Evolutionary conservation across 2,329 filamentous ascomycete species (phyloP).

Genomic region (Fusarium sp.): DNA sequence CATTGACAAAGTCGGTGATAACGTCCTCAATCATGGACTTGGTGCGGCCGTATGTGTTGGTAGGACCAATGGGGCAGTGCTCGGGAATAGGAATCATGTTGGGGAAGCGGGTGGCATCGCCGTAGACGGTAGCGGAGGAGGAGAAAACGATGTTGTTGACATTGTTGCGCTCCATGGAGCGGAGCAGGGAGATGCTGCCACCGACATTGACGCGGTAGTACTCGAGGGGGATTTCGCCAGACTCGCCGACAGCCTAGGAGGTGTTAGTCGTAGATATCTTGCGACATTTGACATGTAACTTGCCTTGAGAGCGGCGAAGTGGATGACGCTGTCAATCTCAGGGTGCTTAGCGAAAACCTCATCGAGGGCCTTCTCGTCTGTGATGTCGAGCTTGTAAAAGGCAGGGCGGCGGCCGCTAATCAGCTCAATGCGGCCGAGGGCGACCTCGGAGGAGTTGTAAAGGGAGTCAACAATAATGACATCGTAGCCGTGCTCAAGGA

Average conservation of each 20-base stretch:
- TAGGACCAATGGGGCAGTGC: conserved; percentile 93
- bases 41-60: conserved; percentile 97
- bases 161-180: conserved; percentile 88
- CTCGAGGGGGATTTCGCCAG: conserved; percentile 90
- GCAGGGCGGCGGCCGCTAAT: conserved; percentile 88
- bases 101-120: conserved; percentile 93
- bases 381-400: conserved; percentile 90
- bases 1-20: conserved; percentile 90
- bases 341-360: conserved; percentile 90
- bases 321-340: conserved; percentile 96
- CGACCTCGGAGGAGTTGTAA: conserved; percentile 95
- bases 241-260: conserved; percentile 92
- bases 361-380: conserved; percentile 84
- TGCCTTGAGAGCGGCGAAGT: conserved; percentile 98
- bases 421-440: conserved; percentile 93
- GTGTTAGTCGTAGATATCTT: conserved; percentile 22
- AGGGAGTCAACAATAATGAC: conserved; percentile 97
- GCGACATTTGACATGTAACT: conserved; percentile 36
- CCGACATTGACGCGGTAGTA: conserved; percentile 98
- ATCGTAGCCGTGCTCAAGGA: conserved; percentile 94
- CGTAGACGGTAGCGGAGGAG: conserved; percentile 97
- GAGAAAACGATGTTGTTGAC: conserved; percentile 99
- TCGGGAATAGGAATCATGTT: conserved; percentile 99
- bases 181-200: conserved; percentile 88
- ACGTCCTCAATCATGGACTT: conserved; percentile 93